Evolutionary conservation across 1,284 basidiomycete genomes (phyloP).

Genomic region (Moesziomyces antarcticus): DNA sequence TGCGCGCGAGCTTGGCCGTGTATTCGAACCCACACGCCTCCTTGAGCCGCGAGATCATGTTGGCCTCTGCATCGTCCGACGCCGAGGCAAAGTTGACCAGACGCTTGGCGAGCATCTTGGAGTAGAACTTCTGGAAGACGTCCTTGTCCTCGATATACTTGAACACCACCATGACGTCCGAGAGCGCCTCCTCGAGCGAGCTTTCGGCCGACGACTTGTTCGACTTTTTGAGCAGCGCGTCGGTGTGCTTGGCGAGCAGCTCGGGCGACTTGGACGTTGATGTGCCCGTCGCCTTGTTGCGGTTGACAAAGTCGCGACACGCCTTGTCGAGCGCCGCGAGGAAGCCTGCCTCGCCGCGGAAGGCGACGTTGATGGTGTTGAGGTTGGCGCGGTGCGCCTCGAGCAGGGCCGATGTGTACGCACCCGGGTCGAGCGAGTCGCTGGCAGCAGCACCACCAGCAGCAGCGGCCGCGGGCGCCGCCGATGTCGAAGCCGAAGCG

Average conservation of each 20-base stretch:
- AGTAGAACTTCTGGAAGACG: conserved; percentile 99
- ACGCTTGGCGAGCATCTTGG: conserved; percentile 93
- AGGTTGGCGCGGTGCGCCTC: conserved; percentile 92
- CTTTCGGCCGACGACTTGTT: conserved; percentile 91
- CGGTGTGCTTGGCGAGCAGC: conserved; percentile 91
- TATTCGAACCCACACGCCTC: conserved; percentile 99
- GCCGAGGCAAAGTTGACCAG: conserved; percentile 92
- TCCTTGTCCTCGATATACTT: conserved; percentile 99
- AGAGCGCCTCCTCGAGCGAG: conserved; percentile 87
- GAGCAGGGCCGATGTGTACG: conserved; percentile 91
- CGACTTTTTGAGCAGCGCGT: conserved; percentile 89
- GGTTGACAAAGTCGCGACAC: conserved; percentile 94
- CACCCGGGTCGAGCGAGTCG: conserved; percentile 77
- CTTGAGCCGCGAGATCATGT: conserved; percentile 99
- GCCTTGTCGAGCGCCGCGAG: conserved; percentile 91
- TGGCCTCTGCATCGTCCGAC: conserved; percentile 95
- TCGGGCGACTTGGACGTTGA: conserved; percentile 81
- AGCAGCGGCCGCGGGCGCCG: conserved; percentile 16
- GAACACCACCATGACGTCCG: conserved; percentile 96
- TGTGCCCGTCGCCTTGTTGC: conserved; percentile 78
- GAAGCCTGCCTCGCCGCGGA: conserved; percentile 93
- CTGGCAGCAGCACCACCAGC: conserved; percentile 70
- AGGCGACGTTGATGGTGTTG: conserved; percentile 88
- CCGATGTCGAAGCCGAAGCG: conserved; percentile 66
- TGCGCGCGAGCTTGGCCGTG: conserved; percentile 95